Evolutionary conservation across 495 filamentous ascomycete species (phyloP).

Genomic region (Aspergillus baeticus): DNA sequence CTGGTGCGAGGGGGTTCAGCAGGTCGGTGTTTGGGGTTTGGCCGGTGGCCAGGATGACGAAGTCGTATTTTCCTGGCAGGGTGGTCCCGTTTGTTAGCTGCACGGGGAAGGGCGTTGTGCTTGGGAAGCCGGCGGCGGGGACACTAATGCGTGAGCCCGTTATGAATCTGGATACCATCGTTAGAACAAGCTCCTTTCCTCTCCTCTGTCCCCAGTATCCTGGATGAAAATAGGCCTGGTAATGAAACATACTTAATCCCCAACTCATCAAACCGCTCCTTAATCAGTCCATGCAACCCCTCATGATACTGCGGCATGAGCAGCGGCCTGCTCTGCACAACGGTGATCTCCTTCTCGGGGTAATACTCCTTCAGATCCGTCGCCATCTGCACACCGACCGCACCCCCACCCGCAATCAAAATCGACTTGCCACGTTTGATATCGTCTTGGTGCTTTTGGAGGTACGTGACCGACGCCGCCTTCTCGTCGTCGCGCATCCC

Average conservation of each 20-base stretch:
- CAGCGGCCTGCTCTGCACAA: conserved; percentile 55
- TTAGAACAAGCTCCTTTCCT: background rate
- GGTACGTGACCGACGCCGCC: conserved; percentile 34
- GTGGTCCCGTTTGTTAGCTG: conserved; percentile 35
- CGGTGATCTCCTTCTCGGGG: conserved; percentile 54
- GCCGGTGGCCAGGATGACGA: conserved; percentile 54
- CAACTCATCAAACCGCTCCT: conserved; percentile 39
- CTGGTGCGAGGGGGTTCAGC: conserved; percentile 41
- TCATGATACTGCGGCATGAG: conserved; percentile 55
- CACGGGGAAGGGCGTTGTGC: conserved; percentile 27
- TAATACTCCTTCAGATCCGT: conserved; percentile 58
- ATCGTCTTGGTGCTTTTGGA: conserved; percentile 37
- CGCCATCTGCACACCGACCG: conserved; percentile 61
- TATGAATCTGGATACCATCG: conserved; percentile 20
- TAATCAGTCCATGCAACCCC: conserved; percentile 46
- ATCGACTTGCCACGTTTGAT: conserved; percentile 42
- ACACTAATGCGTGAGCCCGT: conserved; percentile 36
- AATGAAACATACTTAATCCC: conserved; percentile 26
- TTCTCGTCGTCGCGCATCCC: conserved; percentile 49
- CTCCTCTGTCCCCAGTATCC: background rate
- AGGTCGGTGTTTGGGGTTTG: conserved; percentile 56
- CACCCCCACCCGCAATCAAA: conserved; percentile 59
- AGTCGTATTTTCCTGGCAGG: conserved; percentile 28
- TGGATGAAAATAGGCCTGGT: background rate
- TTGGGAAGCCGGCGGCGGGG: conserved; percentile 30